Base-by-base conservation (phyloP, 2,329 filamentous ascomycete genomes). In the Grosmannia serpens region DNA sequence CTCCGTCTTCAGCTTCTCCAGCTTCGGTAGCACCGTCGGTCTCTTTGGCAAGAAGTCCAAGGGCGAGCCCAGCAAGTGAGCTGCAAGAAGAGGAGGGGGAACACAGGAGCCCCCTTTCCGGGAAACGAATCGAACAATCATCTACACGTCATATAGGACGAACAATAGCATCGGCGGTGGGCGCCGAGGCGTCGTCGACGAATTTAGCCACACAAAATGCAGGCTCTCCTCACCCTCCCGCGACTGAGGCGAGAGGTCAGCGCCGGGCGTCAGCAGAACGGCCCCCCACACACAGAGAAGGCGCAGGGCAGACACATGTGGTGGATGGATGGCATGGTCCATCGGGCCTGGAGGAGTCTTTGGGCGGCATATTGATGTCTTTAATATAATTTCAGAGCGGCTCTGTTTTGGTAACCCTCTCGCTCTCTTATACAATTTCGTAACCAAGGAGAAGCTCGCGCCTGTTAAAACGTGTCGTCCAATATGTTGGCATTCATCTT, bases 401-500 rank as follows among this genome's bases (percentile, higher is more conserved):
- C 41, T 22, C 41, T 17, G 8, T 17, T 44, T 44, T 17, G 20
- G 41, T 9, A 44, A 17, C n/a, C 41, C 41, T 44, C 41, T 17
- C 41, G 41, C 20, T 44, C 20, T 17, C 8, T 7, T 44, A 17
- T 41, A 3, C 17, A 41, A n/a, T n/a, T 44, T 44, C 35, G 4
- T 38, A 38, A 38, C 41, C 41, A 44, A 44, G 41, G 17, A 44
- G 7, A n/a, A n/a, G 20, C 17, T 9, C 41, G 20, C 4, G 9
- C 20, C 1, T 4, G 1, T 13, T 53, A 85, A 64, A 86, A 86
- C 26, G 80, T 84, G 64, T 86, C 81, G 63, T 86, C 77, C 51
- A 85, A 68, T 53, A 84, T 77, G 64, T 85, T 75, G 56, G 83
- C 73, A 63, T 79, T 84, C 78, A 84, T 82, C 71, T 83, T 84